Base-by-base conservation (phyloP, 768 basidiomycete genomes). In the Cyathus striatus region DNA sequence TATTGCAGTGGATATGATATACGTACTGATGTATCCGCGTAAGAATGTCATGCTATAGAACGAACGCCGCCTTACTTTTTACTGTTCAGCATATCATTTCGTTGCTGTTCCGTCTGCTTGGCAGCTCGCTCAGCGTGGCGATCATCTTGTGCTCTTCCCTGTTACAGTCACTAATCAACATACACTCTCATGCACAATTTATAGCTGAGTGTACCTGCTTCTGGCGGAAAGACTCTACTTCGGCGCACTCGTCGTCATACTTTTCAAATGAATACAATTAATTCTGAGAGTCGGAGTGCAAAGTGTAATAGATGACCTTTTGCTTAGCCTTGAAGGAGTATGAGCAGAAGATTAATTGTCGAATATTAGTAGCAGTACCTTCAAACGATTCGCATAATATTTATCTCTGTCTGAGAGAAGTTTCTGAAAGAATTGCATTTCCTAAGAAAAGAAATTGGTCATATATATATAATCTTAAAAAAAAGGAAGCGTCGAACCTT, bases 171-270 rank as follows among this genome's bases (percentile, higher is more conserved):
- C n/a, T n/a, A n/a, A n/a, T n/a, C n/a, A n/a, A n/a, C n/a, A n/a
- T n/a, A n/a, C n/a, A n/a, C n/a, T n/a, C n/a, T 47, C 20, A 41
- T 30, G 48, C 30, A 30, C 43, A 47, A 32, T 34, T 30, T 17
- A 45, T 39, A 38, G 26, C 42, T 40, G 21, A 53, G 14, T 49
- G 54, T 56, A 76, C 89, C 77, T 90, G 88, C 62, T 90, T 91
- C 69, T 88, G 86, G 38, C 85, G 81, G 53, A 79, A 75, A 17
- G 70, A 59, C 53, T 87, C 86, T 17, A 86, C 76, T 58, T 90
- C 87, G 13, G 56, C 54, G 57, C 90, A 91, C 50, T 88, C 81
- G 22, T 81, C 82, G 50, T 90, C 84, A 53, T 91, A 91, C 89
- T 91, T 48, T 18, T 20, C 35, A 22, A 33, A 55, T 45, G 60